Percentiles rank a stretch among this genome's conserved stretches.
Evolutionary conservation across 805 yeast genomes (phyloP).

Genomic region (Jamesozyma jinghongensis): DNA sequence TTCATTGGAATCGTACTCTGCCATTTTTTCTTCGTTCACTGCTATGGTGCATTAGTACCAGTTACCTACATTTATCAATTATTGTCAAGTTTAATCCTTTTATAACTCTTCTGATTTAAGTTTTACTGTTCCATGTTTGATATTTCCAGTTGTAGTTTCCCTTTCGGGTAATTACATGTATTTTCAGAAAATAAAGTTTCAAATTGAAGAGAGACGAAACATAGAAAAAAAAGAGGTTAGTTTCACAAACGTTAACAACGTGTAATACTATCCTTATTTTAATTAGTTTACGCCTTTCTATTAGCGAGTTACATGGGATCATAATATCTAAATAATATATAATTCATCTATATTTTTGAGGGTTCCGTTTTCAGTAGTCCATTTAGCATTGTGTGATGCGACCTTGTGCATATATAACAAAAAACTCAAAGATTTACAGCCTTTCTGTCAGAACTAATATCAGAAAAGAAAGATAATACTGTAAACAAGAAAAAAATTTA

Average conservation of each 20-base stretch:
- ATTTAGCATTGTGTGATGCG: too few relatives aligned
- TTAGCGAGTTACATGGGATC: too few relatives aligned
- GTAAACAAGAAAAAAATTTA: slow-evolving; percentile 38
- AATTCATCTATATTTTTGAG: too few relatives aligned
- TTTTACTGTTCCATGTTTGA: background rate
- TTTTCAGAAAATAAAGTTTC: background rate
- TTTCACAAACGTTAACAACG: background rate
- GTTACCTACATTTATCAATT: background rate
- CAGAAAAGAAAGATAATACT: too few relatives aligned
- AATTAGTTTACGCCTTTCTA: too few relatives aligned
- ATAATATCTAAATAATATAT: too few relatives aligned
- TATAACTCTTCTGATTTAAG: background rate
- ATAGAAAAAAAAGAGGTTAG: background rate
- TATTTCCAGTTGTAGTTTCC: slow-evolving; percentile 3
- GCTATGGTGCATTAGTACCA: background rate
- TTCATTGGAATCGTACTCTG: background rate
- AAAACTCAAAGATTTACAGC: too few relatives aligned
- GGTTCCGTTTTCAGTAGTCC: too few relatives aligned
- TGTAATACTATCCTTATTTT: too few relatives aligned
- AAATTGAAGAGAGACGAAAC: background rate
- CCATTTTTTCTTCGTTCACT: background rate
- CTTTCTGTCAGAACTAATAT: too few relatives aligned
- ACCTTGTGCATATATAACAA: too few relatives aligned
- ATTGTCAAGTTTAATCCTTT: background rate
- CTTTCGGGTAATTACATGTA: slow-evolving; percentile 4